Evolutionary conservation across 306 rosid genomes (phyloP), one percentile per base, ranked within the genome.

Genomic region (Quercus robur): DNA sequence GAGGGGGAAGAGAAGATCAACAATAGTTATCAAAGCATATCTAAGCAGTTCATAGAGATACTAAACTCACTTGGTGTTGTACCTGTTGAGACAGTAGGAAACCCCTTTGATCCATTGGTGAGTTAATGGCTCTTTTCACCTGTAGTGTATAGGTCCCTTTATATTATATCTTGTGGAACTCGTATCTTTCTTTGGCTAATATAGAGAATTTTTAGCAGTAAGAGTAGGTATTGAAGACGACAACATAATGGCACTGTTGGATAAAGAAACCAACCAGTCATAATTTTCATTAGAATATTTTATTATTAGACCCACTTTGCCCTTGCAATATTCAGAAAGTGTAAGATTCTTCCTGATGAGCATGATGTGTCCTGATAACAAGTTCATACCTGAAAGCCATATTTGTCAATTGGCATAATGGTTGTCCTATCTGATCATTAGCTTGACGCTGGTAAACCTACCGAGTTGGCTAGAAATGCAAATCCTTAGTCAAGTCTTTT

Each of bases 11-110:
- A 91, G 83, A 94, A 93, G 87, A 87, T 94, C 87, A 93, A 62
- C 85, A 92, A 87, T 81, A 94, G 99, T 86, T 94, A 94, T 80
- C 99, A 93, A 81, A 92, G 95, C 85, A 94, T 94, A 79, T 90
- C 81, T 84, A 94, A 93, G 84, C 99, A 94, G 79, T 94, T 94
- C 76, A 71, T 28, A 17, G 99, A 94, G 86, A 90, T 93, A 76
- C 87, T 94, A 59, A 81, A 72, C 82, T 87, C 97, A 17, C 89
- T 94, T 30, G 94, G 97, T 46, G 99, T 94, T 78, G 91, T 84
- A 61, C 85, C 91, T 21, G 91, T 94, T 81, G 95, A 92, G 86
- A 88, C 97, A 5, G 85, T 90, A 82, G 99, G 99, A 77, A 88
- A 70, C 35, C 91, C 95, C 80, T 94, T 94, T 85, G 97, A 94